Evolutionary conservation across 371 early-diverging fungal species (phyloP), one percentile per base, ranked within the genome.

Genomic region (Circinella umbellata): DNA sequence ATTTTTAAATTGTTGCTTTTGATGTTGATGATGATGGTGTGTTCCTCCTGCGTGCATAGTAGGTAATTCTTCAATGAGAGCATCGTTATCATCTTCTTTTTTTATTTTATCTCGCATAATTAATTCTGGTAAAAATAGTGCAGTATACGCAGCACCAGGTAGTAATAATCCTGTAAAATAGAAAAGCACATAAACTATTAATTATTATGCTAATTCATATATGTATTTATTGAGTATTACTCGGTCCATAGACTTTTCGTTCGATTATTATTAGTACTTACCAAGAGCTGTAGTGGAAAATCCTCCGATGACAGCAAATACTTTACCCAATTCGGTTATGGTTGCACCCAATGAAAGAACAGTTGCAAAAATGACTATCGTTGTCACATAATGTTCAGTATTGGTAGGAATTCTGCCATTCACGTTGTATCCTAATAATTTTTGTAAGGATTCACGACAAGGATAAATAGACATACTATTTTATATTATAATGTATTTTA

Each of bases 271-370:
- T 17, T 51, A 51, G 4, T 13, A 51, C 18, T 57, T 69, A 77
- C 80, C 80, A 48, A 88, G 38, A 55, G 76, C 73, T 0, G 83
- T 88, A 10, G 86, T 81, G 7, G 85, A 82, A 53, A 88, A 78
- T n/a, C 87, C 87, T 51, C 89, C 89, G 60, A 87, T 76, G 17
- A 87, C 67, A 63, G 80, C 81, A 74, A 82, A 87, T 13, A 85
- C 71, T 9, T 80, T 79, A 17, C 89, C 89, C 3, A 88, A 70
- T 14, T 80, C 78, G 6, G 76, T 73, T 15, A 88, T 51, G 0
- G 82, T 81, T 18, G 81, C 77, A 20, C 88, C 86, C 20, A 82
- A 69, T 55, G 68, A 75, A 9, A 88, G 71, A 10, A 82, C 78
- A 10, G 77, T 67, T 9, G 73, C 37, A 49, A 83, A 83, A 11